Percentiles rank a stretch among this genome's conserved stretches.
phyloP scores from a whole-genome alignment of 2,329 filamentous ascomycete species.

The Beauveria rudraprayagi region DNA sequence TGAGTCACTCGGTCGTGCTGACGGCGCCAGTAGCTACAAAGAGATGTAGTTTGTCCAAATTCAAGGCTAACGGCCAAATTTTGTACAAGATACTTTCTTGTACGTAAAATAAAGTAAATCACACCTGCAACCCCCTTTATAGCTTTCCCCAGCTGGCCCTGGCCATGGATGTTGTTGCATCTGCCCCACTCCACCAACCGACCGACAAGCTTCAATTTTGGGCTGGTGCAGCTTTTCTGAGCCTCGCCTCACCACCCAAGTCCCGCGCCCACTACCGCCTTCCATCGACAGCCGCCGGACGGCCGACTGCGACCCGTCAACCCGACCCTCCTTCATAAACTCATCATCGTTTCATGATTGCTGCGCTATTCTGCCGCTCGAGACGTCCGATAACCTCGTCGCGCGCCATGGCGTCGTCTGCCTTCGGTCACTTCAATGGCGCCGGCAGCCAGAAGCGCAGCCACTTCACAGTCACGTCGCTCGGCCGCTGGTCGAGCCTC shows the following conservation, averaged over 20 bases:
- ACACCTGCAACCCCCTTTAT: neutral
- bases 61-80: neutral
- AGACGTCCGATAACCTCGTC: conserved; percentile 17
- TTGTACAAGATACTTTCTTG: neutral
- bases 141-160: neutral
- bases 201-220: neutral
- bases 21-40: neutral
- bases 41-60: neutral
- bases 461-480: conserved; percentile 57
- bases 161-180: neutral
- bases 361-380: conserved; percentile 13
- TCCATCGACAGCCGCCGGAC: conserved; percentile 3
- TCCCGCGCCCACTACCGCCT: neutral
- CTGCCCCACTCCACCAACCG: neutral
- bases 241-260: neutral
- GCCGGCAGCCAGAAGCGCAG: conserved; percentile 19
- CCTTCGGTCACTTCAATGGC: conserved; percentile 30
- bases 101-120: neutral
- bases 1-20: conserved; percentile 8
- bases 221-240: neutral
- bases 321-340: neutral
- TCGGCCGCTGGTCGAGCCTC: conserved; percentile 78
- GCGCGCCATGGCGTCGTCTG: conserved; percentile 30
- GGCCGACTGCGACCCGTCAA: neutral
- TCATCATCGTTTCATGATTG: conserved; percentile 18